These are phyloP conservation scores for Leucosporidium scottii DNA, from an alignment of 768 basidiomycete genomes.

Conservation along the genomic window DNA sequence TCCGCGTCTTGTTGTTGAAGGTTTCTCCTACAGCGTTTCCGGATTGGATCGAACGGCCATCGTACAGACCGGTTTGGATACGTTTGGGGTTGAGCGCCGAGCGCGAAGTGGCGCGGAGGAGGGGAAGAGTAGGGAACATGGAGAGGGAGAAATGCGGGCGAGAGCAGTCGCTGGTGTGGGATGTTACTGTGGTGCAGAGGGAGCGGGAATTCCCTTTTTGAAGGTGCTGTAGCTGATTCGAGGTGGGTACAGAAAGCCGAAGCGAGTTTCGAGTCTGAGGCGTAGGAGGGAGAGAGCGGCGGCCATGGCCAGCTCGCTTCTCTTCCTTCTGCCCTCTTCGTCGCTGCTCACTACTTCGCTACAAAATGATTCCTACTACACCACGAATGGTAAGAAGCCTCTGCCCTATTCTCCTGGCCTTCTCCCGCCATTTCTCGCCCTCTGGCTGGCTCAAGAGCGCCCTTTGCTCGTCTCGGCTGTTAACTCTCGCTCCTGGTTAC, in stretches of 20 bases:
- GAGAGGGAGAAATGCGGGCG: not conserved
- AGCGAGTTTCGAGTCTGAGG: too few species aligned
- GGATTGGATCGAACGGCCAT: slow-evolving; percentile 56
- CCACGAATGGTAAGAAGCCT: slow-evolving; percentile 7
- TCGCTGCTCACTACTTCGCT: not conserved
- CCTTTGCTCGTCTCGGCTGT: too few species aligned
- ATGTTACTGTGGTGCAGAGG: too few species aligned
- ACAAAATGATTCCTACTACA: slow-evolving; percentile 27
- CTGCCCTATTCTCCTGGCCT: too few species aligned
- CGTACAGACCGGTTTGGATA: slow-evolving; percentile 70
- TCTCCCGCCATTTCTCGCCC: too few species aligned
- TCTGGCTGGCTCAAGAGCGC: too few species aligned
- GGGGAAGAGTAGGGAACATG: slow-evolving; percentile 18
- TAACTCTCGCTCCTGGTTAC: too few species aligned
- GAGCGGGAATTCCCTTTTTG: too few species aligned
- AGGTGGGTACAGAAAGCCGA: too few species aligned
- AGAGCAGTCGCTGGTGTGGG: not conserved
- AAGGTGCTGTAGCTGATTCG: not conserved
- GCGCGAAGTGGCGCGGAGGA: slow-evolving; percentile 27
- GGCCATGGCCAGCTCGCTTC: too few species aligned
- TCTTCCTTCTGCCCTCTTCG: not conserved
- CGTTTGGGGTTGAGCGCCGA: slow-evolving; percentile 71
- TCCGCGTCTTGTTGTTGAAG: slow-evolving; percentile 77
- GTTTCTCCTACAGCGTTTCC: slow-evolving; percentile 80
- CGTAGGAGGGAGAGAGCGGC: too few species aligned